Evolutionary conservation across 371 early-diverging fungal species (phyloP).

Genomic region (Synchytrium microbalum): DNA sequence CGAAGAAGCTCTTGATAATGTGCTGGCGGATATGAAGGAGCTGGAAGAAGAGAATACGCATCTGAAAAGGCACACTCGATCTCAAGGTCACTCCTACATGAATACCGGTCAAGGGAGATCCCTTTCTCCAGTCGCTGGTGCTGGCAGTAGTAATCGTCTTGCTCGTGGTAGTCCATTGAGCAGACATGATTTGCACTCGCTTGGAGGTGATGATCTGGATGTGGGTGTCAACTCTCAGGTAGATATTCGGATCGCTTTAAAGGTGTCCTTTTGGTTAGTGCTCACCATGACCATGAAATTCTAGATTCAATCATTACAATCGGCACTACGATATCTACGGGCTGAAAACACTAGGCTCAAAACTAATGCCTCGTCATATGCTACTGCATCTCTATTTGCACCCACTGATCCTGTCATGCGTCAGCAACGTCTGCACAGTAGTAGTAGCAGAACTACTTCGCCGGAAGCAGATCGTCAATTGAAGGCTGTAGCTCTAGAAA

Average conservation of each 20-base stretch:
- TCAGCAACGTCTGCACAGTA: not conserved
- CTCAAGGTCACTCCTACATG: conserved; percentile 21
- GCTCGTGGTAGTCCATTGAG: not conserved
- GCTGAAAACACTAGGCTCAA: conserved; percentile 74
- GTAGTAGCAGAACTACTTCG: not conserved
- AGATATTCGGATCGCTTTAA: not conserved
- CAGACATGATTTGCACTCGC: conserved; percentile 14
- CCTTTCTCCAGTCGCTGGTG: not conserved
- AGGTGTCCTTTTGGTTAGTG: not conserved
- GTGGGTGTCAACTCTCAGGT: conserved; percentile 23
- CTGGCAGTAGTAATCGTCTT: not conserved
- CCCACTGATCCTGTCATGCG: conserved; percentile 30
- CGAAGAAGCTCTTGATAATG: conserved; percentile 62
- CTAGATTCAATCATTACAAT: conserved; percentile 62
- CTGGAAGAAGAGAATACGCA: conserved; percentile 55
- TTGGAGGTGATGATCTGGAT: conserved; percentile 22
- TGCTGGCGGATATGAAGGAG: conserved; percentile 63
- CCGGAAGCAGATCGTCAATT: not conserved
- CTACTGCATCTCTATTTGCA: conserved; percentile 18
- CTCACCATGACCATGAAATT: not conserved
- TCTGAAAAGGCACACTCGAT: conserved; percentile 53
- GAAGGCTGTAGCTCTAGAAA: not conserved
- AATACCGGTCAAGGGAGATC: conserved; percentile 21
- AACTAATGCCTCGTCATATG: conserved; percentile 18
- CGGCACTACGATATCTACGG: conserved; percentile 65